Evolutionary conservation across 352 stramenopile genomes (phyloP), one percentile per base, ranked within the genome.

Genomic region (Phytophthora cactorum): DNA sequence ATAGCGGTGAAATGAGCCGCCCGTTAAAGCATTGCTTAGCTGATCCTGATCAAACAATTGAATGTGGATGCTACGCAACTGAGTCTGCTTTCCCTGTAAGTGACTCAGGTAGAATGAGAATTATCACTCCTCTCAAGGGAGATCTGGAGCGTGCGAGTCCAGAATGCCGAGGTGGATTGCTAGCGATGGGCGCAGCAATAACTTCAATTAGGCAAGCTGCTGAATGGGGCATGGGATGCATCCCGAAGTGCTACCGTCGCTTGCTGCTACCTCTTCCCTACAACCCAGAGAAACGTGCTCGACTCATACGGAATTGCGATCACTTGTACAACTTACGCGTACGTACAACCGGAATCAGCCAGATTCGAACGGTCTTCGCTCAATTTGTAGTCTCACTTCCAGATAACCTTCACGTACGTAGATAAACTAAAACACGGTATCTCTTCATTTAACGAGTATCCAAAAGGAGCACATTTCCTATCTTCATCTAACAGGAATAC

Each of bases 271-370:
- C 55, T 1, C 44, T 62, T n/a, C 55, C 44, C 17, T 62, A 54
- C 32, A 15, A 62, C 45, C 34, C 34, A 39, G 34, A 12, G 34
- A 39, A 39, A 3, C 34, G 34, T 8, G 34, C 34, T 12, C 5
- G 39, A 15, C 28, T 29, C 5, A n/a, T 62, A 0, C 17, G 45
- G 29, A 62, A 62, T 28, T 54, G 46, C 29, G 54, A 54, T 38
- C 43, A 62, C 10, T 62, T 52, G 31, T 62, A 62, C 44, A 62
- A 62, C 34, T 12, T 62, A 9, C 55, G 44, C 5, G 29, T 62
- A 11, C 55, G 43, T 5, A 32, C 55, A 9, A 54, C 55, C 47
- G 55, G 55, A 32, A 52, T 62, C 4, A 62, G 43, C 52, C 55
- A 53, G 44, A 54, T 54, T 45, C 52, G 55, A 52, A 62, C 5